A percentile compares a stretch with the other conserved stretches of the same genome.
phyloP scores from a whole-genome alignment of 2,329 filamentous ascomycete genomes.

The Cytospora piceae region DNA sequence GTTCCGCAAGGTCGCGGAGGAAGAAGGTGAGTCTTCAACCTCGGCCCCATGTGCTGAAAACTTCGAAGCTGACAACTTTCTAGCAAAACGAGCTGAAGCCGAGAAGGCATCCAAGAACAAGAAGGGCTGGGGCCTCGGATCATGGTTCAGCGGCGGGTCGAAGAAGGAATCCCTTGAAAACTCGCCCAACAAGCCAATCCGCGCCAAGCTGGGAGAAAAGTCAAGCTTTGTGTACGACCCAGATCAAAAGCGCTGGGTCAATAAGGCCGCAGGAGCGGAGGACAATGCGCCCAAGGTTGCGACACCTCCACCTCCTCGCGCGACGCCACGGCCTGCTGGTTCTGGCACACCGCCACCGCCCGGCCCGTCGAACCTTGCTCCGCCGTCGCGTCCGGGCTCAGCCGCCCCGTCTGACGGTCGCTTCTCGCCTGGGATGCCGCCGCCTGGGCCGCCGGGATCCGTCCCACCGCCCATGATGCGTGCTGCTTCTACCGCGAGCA shows the following conservation, averaged over 20 bases:
- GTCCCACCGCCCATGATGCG: slow-evolving; percentile 50
- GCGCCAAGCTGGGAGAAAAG: slow-evolving; percentile 91
- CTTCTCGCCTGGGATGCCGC: slow-evolving; percentile 32
- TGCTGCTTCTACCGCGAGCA: slow-evolving; percentile 52
- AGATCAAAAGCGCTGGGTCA: slow-evolving; percentile 97
- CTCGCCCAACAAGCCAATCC: slow-evolving; percentile 70
- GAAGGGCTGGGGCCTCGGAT: slow-evolving; percentile 78
- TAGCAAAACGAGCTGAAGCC: slow-evolving; percentile 65
- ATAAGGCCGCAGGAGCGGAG: slow-evolving; percentile 83
- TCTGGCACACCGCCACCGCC: slow-evolving; percentile 57
- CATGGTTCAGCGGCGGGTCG: slow-evolving; percentile 78
- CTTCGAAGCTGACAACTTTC: background rate
- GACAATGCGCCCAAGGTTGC: slow-evolving; percentile 62
- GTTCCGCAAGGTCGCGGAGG: slow-evolving; percentile 81
- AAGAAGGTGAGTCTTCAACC: slow-evolving; percentile 60
- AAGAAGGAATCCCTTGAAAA: slow-evolving; percentile 63
- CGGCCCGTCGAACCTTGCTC: slow-evolving; percentile 28
- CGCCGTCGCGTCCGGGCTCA: slow-evolving; percentile 9
- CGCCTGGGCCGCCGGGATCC: slow-evolving; percentile 38
- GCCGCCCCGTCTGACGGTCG: slow-evolving; percentile 27
- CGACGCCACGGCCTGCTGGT: slow-evolving; percentile 54
- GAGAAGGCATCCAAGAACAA: slow-evolving; percentile 55
- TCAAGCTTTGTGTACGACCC: slow-evolving; percentile 93
- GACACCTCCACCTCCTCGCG: slow-evolving; percentile 79
- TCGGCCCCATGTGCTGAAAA: slow-evolving; percentile 30